These are phyloP conservation scores for Lentinus tigrinus DNA, from an alignment of 768 basidiomycete genomes.

Conservation along the genomic window DNA sequence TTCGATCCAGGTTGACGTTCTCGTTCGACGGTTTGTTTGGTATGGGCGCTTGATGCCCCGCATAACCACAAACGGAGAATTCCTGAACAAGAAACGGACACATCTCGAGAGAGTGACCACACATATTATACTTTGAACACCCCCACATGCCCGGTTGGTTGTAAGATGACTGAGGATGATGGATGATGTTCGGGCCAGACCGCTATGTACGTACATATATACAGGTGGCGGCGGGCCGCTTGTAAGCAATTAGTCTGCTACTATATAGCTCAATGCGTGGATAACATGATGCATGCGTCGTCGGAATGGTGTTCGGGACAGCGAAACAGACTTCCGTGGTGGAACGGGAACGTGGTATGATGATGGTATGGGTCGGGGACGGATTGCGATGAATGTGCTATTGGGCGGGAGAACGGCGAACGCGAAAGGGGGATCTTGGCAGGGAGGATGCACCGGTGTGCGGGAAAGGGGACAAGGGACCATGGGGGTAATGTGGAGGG, in stretches of 20 bases:
- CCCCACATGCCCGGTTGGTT: too few relatives aligned
- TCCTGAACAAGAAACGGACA: too few relatives aligned
- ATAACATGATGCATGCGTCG: not conserved
- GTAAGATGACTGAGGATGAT: not conserved
- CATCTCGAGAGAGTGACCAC: too few relatives aligned
- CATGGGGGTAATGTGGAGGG: not conserved
- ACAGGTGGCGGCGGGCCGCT: conserved; percentile 16
- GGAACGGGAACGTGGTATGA: not conserved
- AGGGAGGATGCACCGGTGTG: not conserved
- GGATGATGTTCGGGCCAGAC: not conserved
- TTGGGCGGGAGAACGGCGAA: too few relatives aligned
- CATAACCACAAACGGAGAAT: too few relatives aligned
- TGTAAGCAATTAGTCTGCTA: conserved; percentile 16
- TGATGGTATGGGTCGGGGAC: not conserved
- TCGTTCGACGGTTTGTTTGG: too few relatives aligned
- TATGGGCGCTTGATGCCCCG: too few relatives aligned
- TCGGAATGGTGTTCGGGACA: not conserved
- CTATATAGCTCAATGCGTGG: not conserved
- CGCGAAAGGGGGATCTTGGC: too few relatives aligned
- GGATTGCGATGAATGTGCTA: not conserved
- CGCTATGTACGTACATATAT: conserved; percentile 19
- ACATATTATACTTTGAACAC: too few relatives aligned
- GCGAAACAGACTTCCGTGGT: not conserved
- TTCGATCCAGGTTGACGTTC: too few relatives aligned
- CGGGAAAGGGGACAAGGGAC: not conserved